These are phyloP conservation scores for Rhodotorula diobovata DNA, from an alignment of 768 basidiomycete genomes.

Conservation along the genomic window DNA sequence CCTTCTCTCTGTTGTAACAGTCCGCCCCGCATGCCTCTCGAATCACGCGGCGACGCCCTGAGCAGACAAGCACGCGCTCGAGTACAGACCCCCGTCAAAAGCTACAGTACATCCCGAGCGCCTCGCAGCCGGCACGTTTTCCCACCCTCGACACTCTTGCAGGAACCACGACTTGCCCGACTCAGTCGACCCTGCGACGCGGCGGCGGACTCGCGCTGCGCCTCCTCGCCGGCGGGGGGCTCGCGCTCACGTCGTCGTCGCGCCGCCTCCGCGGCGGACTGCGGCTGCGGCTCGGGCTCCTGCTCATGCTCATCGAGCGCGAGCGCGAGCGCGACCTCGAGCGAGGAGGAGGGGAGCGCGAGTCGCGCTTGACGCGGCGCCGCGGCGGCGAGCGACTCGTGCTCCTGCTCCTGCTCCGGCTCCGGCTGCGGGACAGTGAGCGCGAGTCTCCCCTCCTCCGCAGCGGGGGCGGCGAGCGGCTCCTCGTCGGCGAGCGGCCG, in stretches of 20 bases:
- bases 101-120: too few relatives aligned
- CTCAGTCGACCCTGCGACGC: neutral
- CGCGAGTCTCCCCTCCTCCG: constrained; percentile 2
- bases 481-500: neutral
- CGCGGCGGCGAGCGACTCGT: neutral
- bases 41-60: too few relatives aligned
- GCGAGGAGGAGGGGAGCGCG: neutral
- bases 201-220: neutral
- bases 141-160: too few relatives aligned
- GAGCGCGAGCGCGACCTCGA: neutral
- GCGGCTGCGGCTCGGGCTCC: neutral
- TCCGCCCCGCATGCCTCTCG: too few relatives aligned
- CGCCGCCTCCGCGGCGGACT: neutral
- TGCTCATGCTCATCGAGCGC: too few relatives aligned
- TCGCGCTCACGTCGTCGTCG: neutral
- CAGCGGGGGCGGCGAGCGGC: neutral
- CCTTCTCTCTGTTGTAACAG: neutral
- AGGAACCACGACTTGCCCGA: too few relatives aligned
- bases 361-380: neutral
- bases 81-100: too few relatives aligned
- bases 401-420: neutral
- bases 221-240: neutral
- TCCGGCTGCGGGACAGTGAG: neutral
- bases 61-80: too few relatives aligned
- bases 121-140: too few relatives aligned